Conservation (phyloP, 129 eudicot species). For the Lonicera japonica region DNA sequence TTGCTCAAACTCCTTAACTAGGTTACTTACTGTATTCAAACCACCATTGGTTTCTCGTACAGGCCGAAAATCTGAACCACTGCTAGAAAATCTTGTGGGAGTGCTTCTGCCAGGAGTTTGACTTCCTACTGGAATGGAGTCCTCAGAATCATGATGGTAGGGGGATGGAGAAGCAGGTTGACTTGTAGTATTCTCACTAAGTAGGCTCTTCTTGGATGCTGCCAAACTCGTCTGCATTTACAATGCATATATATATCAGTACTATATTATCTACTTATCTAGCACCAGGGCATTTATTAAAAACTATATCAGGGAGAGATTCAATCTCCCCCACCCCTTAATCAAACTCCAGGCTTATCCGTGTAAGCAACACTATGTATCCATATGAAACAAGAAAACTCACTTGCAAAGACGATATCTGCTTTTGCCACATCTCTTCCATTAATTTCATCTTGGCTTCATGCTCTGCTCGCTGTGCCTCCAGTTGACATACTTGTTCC, state of each 20-base stretch:
- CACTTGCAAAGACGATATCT: conserved; percentile 75
- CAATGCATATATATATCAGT: not conserved
- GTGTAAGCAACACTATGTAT: no score
- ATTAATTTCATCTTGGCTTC: conserved; percentile 72
- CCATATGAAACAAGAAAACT: conserved; percentile 23
- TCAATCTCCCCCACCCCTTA: no score
- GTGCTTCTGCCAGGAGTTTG: conserved; percentile 45
- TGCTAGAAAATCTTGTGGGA: conserved; percentile 19
- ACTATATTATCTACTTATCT: no score
- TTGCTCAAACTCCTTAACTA: conserved; percentile 61
- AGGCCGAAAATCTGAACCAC: conserved; percentile 19
- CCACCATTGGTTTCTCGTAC: conserved; percentile 37
- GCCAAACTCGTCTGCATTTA: conserved; percentile 40
- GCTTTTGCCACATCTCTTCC: conserved; percentile 91
- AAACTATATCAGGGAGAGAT: no score
- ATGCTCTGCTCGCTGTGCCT: conserved; percentile 69
- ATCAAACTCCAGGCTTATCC: no score
- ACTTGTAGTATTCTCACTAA: conserved; percentile 15
- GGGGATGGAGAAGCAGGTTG: conserved; percentile 33
- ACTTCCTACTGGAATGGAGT: conserved; percentile 18
- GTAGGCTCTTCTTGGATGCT: conserved; percentile 60
- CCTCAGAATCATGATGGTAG: conserved; percentile 36
- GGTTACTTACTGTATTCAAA: conserved; percentile 28
- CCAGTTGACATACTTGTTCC: conserved; percentile 55
- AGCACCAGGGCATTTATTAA: not conserved